Conservation (phyloP, 1,284 basidiomycete species). For the Ustilago xerochloae region DNA sequence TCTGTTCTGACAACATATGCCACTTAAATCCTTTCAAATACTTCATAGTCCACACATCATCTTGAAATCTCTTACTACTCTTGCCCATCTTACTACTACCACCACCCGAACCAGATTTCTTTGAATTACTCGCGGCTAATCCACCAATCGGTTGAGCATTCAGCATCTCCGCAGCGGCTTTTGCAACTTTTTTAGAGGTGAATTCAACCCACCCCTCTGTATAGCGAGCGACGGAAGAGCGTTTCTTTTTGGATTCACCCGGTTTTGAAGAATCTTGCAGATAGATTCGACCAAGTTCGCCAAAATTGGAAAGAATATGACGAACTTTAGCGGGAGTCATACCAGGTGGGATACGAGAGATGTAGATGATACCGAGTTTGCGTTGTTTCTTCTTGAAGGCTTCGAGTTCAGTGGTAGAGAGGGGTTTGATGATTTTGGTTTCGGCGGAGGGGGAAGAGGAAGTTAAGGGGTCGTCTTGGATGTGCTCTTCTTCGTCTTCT, state of each 20-base stretch:
- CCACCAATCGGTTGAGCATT: conserved; percentile 89
- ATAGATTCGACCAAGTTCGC: conserved; percentile 64
- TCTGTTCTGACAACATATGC: conserved; percentile 98
- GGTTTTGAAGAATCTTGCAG: conserved; percentile 57
- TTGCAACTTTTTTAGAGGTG: conserved; percentile 88
- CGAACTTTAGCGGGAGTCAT: conserved; percentile 97
- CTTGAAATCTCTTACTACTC: conserved; percentile 75
- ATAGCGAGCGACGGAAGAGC: conserved; percentile 76
- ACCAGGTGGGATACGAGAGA: conserved; percentile 95
- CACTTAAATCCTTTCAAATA: conserved; percentile 98
- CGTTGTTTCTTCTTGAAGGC: conserved; percentile 61
- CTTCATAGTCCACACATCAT: conserved; percentile 99
- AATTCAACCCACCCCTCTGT: conserved; percentile 99
- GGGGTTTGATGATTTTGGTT: conserved; percentile 48
- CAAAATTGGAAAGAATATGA: conserved; percentile 72
- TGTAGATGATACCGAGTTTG: conserved; percentile 83
- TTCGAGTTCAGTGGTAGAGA: conserved; percentile 55
- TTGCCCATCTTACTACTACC: conserved; percentile 53
- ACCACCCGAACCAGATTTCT: conserved; percentile 49
- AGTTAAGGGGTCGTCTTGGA: conserved; percentile 46
- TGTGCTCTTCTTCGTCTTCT: conserved; percentile 29
- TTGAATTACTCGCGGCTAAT: conserved; percentile 40
- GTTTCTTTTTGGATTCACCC: conserved; percentile 41
- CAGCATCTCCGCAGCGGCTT: conserved; percentile 90
- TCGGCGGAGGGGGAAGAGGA: conserved; percentile 32